A percentile compares a stretch with the other conserved stretches of the same genome.
Evolutionary conservation across 257 asterid species (phyloP).

Genomic region (Lavandula angustifolia): DNA sequence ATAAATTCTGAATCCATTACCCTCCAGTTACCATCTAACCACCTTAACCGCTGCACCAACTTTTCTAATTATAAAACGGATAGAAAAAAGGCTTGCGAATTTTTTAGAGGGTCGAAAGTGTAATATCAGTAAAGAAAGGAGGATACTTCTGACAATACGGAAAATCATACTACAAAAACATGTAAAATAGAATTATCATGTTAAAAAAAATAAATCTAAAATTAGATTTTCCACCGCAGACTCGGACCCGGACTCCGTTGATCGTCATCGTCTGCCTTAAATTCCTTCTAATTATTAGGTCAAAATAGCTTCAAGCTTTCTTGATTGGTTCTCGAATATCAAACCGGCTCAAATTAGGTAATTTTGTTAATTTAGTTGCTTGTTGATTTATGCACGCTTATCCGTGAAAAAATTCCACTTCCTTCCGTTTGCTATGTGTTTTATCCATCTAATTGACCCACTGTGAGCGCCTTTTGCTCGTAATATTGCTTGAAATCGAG

Average conservation of each 20-base stretch:
- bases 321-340: constrained; percentile 39
- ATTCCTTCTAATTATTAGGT: constrained; percentile 29
- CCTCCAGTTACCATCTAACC: too few relatives aligned
- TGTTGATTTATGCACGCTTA: background rate
- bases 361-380: constrained; percentile 23
- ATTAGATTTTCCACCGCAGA: constrained; percentile 27
- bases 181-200: constrained; percentile 14
- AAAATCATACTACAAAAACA: constrained; percentile 18
- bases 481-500: constrained; percentile 1
- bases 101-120: constrained; percentile 14
- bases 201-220: background rate
- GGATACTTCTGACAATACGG: constrained; percentile 20
- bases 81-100: too few relatives aligned
- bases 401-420: too few relatives aligned
- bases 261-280: constrained; percentile 30
- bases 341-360: constrained; percentile 27
- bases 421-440: background rate
- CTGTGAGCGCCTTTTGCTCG: constrained; percentile 14
- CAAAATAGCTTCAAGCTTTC: constrained; percentile 7
- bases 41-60: too few relatives aligned
- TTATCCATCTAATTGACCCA: background rate
- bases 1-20: too few relatives aligned
- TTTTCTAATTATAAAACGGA: too few relatives aligned
- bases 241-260: constrained; percentile 26
- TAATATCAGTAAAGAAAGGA: constrained; percentile 5